These are phyloP conservation scores for Exophiala aquamarina DNA, from an alignment of 2,329 filamentous ascomycete species.

Conservation along the genomic window DNA sequence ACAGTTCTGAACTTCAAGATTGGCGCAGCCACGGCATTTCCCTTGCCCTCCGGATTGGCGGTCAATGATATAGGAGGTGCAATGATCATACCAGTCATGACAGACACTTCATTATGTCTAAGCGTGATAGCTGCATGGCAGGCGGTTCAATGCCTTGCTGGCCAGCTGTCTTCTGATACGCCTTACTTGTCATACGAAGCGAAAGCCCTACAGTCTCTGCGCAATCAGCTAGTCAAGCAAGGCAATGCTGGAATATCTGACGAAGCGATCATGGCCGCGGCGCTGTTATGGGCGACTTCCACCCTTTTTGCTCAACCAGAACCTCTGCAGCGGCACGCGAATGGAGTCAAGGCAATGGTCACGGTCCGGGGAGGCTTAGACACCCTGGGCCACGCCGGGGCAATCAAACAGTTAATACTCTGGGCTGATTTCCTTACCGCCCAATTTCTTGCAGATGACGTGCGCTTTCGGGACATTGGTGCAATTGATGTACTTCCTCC, in stretches of 20 bases:
- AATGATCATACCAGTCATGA: conserved; percentile 16
- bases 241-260: conserved; percentile 3
- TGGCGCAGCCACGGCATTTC: conserved; percentile 12
- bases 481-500: neutral
- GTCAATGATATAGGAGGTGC: conserved; percentile 14
- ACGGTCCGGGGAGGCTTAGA: conserved; percentile 6
- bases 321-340: conserved; percentile 6
- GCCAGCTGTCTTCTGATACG: conserved; percentile 1
- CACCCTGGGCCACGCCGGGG: neutral
- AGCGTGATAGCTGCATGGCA: conserved; percentile 13
- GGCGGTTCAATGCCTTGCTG: conserved; percentile 8
- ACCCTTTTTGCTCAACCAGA: conserved; percentile 14
- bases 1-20: conserved; percentile 13
- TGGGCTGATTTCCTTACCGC: conserved; percentile 15
- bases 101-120: conserved; percentile 9
- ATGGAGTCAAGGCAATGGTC: conserved; percentile 8
- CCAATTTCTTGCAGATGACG: conserved; percentile 11
- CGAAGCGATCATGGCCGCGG: conserved; percentile 6
- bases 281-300: conserved; percentile 10
- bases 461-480: conserved; percentile 4
- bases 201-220: conserved; percentile 11
- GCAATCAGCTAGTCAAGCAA: neutral
- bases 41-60: conserved; percentile 6
- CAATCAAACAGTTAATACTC: conserved; percentile 9
- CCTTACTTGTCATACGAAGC: conserved; percentile 11